These are phyloP conservation scores for Starmerella powellii DNA, from an alignment of 805 yeast species.

Conservation along the genomic window DNA sequence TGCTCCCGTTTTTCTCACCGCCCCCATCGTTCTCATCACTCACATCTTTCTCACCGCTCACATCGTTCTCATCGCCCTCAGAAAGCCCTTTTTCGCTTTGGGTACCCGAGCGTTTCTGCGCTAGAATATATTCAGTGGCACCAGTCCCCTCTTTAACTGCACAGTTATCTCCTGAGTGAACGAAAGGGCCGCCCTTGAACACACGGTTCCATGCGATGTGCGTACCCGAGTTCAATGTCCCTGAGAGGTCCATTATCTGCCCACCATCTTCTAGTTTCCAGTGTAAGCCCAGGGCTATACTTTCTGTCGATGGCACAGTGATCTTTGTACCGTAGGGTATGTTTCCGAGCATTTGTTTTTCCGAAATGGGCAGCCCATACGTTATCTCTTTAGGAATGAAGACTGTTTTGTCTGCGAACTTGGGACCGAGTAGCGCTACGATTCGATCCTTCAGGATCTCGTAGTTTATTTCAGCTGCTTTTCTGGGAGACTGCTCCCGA, in stretches of 20 bases:
- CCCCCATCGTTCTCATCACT: too few relatives aligned
- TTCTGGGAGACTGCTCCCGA: background rate
- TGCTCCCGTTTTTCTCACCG: background rate
- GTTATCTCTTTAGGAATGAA: background rate
- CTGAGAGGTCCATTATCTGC: background rate
- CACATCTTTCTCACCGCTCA: too few relatives aligned
- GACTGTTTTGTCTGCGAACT: background rate
- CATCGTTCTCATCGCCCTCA: too few relatives aligned
- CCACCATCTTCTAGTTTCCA: background rate
- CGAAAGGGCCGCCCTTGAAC: background rate
- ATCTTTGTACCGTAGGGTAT: background rate
- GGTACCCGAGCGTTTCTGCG: too few relatives aligned
- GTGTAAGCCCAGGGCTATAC: background rate
- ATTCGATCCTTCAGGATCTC: background rate
- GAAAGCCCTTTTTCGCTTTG: too few relatives aligned
- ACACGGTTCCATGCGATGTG: background rate
- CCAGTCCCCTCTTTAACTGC: background rate
- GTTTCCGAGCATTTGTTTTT: constrained; percentile 2
- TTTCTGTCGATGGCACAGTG: background rate
- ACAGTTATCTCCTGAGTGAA: background rate
- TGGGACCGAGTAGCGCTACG: background rate
- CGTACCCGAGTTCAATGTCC: background rate
- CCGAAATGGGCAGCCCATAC: constrained; percentile 5
- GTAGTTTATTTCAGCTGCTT: background rate
- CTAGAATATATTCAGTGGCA: background rate